A percentile compares a stretch with the other conserved stretches of the same genome.
Conservation (phyloP, 352 stramenopile genomes). For the Phytophthora palmivora region DNA sequence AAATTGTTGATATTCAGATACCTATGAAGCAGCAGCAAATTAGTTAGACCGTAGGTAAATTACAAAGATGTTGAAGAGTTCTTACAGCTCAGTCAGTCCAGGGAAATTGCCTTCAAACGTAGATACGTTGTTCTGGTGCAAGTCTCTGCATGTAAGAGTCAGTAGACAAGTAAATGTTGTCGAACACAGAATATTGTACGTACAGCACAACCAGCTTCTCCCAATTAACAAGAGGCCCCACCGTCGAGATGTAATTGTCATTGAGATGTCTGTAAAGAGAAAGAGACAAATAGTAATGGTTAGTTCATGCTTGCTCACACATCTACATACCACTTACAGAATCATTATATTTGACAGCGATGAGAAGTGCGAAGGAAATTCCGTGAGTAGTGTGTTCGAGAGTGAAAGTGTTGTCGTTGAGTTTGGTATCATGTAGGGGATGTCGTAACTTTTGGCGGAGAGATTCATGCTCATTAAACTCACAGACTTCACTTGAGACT, state of each 20-base stretch:
- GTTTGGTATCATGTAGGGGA: slow-evolving; percentile 16
- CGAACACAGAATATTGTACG: background rate
- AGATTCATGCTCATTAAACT: slow-evolving; percentile 26
- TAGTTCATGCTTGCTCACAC: background rate
- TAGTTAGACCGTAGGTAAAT: background rate
- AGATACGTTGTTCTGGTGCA: slow-evolving; percentile 21
- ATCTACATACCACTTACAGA: slow-evolving; percentile 15
- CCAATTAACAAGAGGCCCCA: slow-evolving; percentile 17
- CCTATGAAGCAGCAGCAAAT: slow-evolving; percentile 4
- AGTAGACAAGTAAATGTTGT: background rate
- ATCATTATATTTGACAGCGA: slow-evolving; percentile 5
- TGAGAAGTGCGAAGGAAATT: slow-evolving; percentile 23
- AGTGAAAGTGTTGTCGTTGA: slow-evolving; percentile 12
- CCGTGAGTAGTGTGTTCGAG: slow-evolving; percentile 15
- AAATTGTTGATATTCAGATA: slow-evolving; percentile 28
- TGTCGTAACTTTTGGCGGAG: slow-evolving; percentile 4
- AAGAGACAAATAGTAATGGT: background rate
- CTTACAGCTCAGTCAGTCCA: slow-evolving; percentile 19
- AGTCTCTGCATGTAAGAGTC: slow-evolving; percentile 13
- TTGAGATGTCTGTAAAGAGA: slow-evolving; percentile 9
- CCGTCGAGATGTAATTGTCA: slow-evolving; percentile 27
- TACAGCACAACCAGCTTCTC: slow-evolving; percentile 26
- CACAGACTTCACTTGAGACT: slow-evolving; percentile 22
- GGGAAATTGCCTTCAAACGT: slow-evolving; percentile 32
- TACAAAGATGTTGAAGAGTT: background rate